Conservation (phyloP, 441 rosid species). For the Iberis amara region DNA sequence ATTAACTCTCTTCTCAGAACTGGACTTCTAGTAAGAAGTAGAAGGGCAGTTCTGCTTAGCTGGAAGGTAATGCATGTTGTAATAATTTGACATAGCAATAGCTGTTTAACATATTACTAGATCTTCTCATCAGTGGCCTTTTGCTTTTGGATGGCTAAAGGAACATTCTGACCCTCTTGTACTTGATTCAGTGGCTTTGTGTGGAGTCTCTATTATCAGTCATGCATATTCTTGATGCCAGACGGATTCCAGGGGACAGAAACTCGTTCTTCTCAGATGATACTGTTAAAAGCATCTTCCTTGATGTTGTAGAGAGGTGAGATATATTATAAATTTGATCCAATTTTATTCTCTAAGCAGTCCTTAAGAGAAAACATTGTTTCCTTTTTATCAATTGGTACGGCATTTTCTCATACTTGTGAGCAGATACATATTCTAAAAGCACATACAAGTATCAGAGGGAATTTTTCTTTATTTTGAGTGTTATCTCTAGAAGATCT, state of each 20-base stretch:
- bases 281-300: slow-evolving; percentile 48
- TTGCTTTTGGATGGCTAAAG: neutral
- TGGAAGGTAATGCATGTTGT: slow-evolving; percentile 62
- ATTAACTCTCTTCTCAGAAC: slow-evolving; percentile 67
- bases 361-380: neutral
- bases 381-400: no score
- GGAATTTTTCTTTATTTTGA: neutral
- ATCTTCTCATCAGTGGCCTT: slow-evolving; percentile 9
- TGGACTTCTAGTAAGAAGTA: slow-evolving; percentile 62
- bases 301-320: slow-evolving; percentile 83
- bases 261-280: slow-evolving; percentile 57
- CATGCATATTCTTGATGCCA: slow-evolving; percentile 48
- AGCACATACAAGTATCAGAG: neutral
- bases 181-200: slow-evolving; percentile 73
- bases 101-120: slow-evolving; percentile 4
- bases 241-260: slow-evolving; percentile 40
- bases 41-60: slow-evolving; percentile 73
- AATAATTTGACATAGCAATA: slow-evolving; percentile 3
- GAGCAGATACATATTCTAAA: slow-evolving; percentile 1
- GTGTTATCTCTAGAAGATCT: slow-evolving; percentile 7
- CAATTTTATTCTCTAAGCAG: neutral
- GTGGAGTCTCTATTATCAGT: slow-evolving; percentile 69
- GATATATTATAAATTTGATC: slow-evolving; percentile 33
- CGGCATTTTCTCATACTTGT: slow-evolving; percentile 11
- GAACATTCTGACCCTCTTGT: slow-evolving; percentile 20